These are phyloP conservation scores for Fomitopsis schrenkii DNA, from an alignment of 1,284 basidiomycete species.

Conservation along the genomic window DNA sequence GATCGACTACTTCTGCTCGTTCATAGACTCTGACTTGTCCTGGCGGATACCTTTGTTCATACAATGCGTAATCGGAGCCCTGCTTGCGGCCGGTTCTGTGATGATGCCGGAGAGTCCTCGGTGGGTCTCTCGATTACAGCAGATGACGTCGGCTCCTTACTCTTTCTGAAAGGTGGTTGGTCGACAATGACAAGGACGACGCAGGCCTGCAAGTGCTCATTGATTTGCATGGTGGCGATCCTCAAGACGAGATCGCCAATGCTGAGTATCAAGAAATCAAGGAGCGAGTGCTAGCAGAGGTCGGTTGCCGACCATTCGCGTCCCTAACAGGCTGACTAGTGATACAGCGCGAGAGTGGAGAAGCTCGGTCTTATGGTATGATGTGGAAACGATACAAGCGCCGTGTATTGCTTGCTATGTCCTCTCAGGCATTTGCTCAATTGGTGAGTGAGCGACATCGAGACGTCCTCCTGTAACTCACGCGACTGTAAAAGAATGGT, in stretches of 20 bases:
- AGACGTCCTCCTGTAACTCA: slow-evolving; percentile 3
- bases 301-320: slow-evolving; percentile 29
- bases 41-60: slow-evolving; percentile 85
- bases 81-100: slow-evolving; percentile 81
- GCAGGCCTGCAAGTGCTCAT: slow-evolving; percentile 88
- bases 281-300: slow-evolving; percentile 81
- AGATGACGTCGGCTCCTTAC: not conserved
- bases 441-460: slow-evolving; percentile 49
- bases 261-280: slow-evolving; percentile 94
- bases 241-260: slow-evolving; percentile 68
- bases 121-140: slow-evolving; percentile 30
- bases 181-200: slow-evolving; percentile 84
- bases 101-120: slow-evolving; percentile 92
- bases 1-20: slow-evolving; percentile 94
- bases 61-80: slow-evolving; percentile 85
- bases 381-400: slow-evolving; percentile 91
- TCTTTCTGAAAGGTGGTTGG: slow-evolving; percentile 69
- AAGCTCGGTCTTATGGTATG: slow-evolving; percentile 74
- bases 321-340: not conserved
- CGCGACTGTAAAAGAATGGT: slow-evolving; percentile 57
- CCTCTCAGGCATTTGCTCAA: slow-evolving; percentile 94
- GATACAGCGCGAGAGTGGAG: slow-evolving; percentile 63
- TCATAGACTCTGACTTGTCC: slow-evolving; percentile 74
- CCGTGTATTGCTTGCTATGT: slow-evolving; percentile 95
- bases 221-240: slow-evolving; percentile 86